phyloP scores from a whole-genome alignment of 2,329 filamentous ascomycete species.

The Pseudogymnoascus sp. region DNA sequence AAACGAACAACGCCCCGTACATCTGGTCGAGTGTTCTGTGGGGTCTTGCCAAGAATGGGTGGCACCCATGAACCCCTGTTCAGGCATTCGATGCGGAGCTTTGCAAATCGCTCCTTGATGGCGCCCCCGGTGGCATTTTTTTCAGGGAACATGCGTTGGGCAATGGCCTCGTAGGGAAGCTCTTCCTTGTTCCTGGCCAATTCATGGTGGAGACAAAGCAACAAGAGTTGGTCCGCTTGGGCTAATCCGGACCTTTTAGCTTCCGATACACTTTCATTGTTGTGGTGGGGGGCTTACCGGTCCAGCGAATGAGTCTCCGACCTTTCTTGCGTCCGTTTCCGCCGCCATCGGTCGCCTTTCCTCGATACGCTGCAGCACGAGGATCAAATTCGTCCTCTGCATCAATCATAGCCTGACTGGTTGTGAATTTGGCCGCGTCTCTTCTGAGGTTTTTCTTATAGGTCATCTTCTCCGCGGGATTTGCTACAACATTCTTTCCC shows the following conservation, averaged over 20 bases:
- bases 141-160: slow-evolving; percentile 35
- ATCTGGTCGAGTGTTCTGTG: slow-evolving; percentile 19
- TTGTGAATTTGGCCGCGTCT: slow-evolving; percentile 5
- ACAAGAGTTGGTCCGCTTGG: slow-evolving; percentile 4
- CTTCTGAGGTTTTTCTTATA: background rate
- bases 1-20: slow-evolving; percentile 19
- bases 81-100: slow-evolving; percentile 30
- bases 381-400: slow-evolving; percentile 14
- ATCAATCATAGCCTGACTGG: slow-evolving; percentile 18
- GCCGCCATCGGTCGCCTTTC: slow-evolving; percentile 7
- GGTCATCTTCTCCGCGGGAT: slow-evolving; percentile 11
- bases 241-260: background rate
- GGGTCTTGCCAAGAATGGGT: slow-evolving; percentile 28
- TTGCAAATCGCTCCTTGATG: slow-evolving; percentile 32
- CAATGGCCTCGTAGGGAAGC: slow-evolving; percentile 34
- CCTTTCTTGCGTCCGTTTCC: slow-evolving; percentile 13
- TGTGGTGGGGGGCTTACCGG: background rate
- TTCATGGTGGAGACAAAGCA: slow-evolving; percentile 13
- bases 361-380: slow-evolving; percentile 5
- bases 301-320: slow-evolving; percentile 14
- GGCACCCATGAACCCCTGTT: slow-evolving; percentile 37
- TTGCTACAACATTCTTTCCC: background rate
- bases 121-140: slow-evolving; percentile 31
- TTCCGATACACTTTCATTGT: background rate
- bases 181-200: slow-evolving; percentile 26